Evolutionary conservation across 106 monocot species (phyloP), one percentile per base, ranked within the genome.

Genomic region (Allium fistulosum): DNA sequence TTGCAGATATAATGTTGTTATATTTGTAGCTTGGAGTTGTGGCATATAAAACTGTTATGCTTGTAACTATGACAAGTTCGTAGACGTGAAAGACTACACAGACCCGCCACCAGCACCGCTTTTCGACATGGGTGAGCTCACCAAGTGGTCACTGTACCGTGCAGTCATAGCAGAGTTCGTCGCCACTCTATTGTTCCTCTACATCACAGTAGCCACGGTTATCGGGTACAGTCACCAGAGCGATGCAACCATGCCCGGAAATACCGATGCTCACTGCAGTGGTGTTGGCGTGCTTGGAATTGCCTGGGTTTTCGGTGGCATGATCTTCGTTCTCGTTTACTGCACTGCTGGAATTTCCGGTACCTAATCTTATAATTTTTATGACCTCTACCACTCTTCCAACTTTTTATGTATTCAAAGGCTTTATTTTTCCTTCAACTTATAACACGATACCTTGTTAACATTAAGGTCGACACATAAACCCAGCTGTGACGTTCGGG

Each of bases 401-500:
- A 37, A 37, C 37, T 1, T 5, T 37, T 2, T 37, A 37, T 37
- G 37, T 5, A 37, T 37, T 37, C 37, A 37, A 37, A 37, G 37
- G 2, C 37, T 37, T 1, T 37, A 37, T 37, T 37, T 37, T 5
- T 37, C 37, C 37, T 37, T 37, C 37, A 1, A 37, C 2, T 37
- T 37, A 5, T 37, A 37, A 37, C 37, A 37, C 5, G 37, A 37
- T 2, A 37, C 37, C 4, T 37, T 37, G 37, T 37, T 37, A 37
- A 37, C 37, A 37, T 37, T 2, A 37, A 59, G 82, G 82, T 6
- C 78, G 82, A 3, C 82, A 82, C 74, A 74, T 82, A 12, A 82
- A 82, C 70, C 82, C 82, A 0, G 82, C 82, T 9, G 82, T 78
- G 63, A 82, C 82, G 62, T 82, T 82, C 67, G 82, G 78, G 12